Base-by-base conservation (phyloP, 345 rosid species). In the Eucalyptus polybractea region DNA sequence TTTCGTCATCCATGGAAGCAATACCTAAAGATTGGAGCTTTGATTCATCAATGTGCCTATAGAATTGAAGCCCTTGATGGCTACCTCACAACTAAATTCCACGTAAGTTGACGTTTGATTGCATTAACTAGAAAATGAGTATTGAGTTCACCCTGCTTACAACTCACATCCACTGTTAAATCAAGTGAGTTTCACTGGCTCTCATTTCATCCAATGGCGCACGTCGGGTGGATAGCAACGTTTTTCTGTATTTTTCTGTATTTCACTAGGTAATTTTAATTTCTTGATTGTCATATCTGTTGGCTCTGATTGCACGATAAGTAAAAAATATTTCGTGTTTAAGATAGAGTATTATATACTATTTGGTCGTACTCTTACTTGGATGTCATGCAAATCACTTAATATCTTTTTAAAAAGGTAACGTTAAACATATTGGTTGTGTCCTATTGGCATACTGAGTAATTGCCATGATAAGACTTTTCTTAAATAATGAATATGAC, bases 1-100 rank as follows among this genome's bases (percentile, higher is more conserved):
- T 96, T 95, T 91, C 93, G 94, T 3, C 98, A 97, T 91, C 98
- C 99, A 13, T 96, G 98, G 98, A 94, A 94, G 85, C 94, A 91
- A 15, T 97, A 95, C 91, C 93, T 94, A 11, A 88, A 93, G 88
- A 33, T 95, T 51, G 97, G 95, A 89, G 89, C 92, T 33, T 87
- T 93, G 80, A 91, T 91, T 50, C 93, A 97, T 21, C 94, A 93
- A 89, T 95, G 98, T 87, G 97, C 97, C 88, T 94, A 93, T 50
- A 72, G 93, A 44, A 91, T 97, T 25, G 96, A 97, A 87, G 93
- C 97, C 22, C 93, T 97, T 1, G 90, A 93, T 89, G 92, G 94
- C 89, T 93, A 91, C 92, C 92, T 95, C 80, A 89, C 88, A 58
- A 87, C 91, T 29, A 92, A 94, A 67, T 50, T 91, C 76, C 93